Conservation (phyloP, 768 basidiomycete species). For the Boletales sp. region DNA sequence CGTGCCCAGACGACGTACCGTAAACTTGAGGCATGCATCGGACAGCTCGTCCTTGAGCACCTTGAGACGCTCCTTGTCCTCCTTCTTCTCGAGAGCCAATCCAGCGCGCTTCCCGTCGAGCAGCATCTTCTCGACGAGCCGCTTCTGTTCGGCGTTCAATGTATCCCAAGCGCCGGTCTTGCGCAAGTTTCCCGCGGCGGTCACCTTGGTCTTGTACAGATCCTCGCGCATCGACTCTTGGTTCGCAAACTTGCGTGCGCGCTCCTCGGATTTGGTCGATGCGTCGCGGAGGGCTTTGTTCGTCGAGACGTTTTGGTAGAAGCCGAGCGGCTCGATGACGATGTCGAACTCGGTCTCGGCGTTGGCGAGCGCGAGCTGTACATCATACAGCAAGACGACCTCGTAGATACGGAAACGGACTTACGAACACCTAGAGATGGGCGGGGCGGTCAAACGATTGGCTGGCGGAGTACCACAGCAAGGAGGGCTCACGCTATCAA, state of each 20-base stretch:
- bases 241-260: constrained; percentile 66
- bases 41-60: constrained; percentile 73
- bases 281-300: constrained; percentile 78
- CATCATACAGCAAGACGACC: constrained; percentile 1
- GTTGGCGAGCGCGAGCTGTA: constrained; percentile 53
- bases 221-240: constrained; percentile 81
- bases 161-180: constrained; percentile 57
- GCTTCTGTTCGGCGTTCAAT: constrained; percentile 62
- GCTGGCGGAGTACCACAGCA: too few species aligned
- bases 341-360: constrained; percentile 56
- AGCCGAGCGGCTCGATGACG: constrained; percentile 57
- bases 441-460: not conserved
- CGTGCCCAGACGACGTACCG: constrained; percentile 43
- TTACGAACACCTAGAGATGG: constrained; percentile 62
- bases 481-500: constrained; percentile 53
- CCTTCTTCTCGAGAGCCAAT: constrained; percentile 62
- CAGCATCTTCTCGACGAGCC: constrained; percentile 79
- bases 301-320: constrained; percentile 81
- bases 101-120: constrained; percentile 80
- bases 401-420: constrained; percentile 23
- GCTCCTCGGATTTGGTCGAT: constrained; percentile 69
- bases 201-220: constrained; percentile 68
- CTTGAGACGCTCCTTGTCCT: constrained; percentile 51
- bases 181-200: constrained; percentile 67
- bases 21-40: constrained; percentile 73